Percentiles rank a stretch among this genome's conserved stretches.
These are phyloP conservation scores for Phlebiopsis flavidoalba DNA, from an alignment of 768 basidiomycete genomes.

Conservation along the genomic window DNA sequence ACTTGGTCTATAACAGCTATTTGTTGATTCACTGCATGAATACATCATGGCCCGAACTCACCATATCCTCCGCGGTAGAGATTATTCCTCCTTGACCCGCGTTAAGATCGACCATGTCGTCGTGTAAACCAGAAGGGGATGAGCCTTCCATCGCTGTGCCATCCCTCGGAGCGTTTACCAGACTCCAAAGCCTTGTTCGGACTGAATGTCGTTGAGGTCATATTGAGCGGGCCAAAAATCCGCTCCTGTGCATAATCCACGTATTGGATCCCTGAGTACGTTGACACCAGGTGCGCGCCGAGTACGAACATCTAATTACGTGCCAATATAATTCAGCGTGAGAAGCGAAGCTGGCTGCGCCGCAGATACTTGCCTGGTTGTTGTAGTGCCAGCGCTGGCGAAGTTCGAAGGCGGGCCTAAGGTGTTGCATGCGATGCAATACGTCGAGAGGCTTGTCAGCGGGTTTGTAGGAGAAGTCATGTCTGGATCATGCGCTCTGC, in stretches of 20 bases:
- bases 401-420: conserved; percentile 8
- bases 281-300: conserved; percentile 28
- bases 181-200: conserved; percentile 25
- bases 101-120: conserved; percentile 16
- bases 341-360: neutral
- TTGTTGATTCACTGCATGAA: neutral
- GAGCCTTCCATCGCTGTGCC: conserved; percentile 12
- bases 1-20: conserved; percentile 2
- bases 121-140: conserved; percentile 29
- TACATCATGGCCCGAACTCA: conserved; percentile 12
- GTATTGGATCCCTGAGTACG: conserved; percentile 29
- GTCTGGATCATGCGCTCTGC: neutral
- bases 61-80: conserved; percentile 40
- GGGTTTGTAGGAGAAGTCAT: conserved; percentile 9
- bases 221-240: conserved; percentile 35
- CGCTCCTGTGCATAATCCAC: conserved; percentile 36
- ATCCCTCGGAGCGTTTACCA: conserved; percentile 28
- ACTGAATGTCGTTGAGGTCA: conserved; percentile 37
- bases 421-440: conserved; percentile 3
- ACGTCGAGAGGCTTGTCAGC: conserved; percentile 1
- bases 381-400: conserved; percentile 12
- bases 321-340: neutral
- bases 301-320: conserved; percentile 34
- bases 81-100: conserved; percentile 42
- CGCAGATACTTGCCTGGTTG: conserved; percentile 6